Evolutionary conservation across 2,329 filamentous ascomycete species (phyloP).

Genomic region (Aspergillus tubingensis): DNA sequence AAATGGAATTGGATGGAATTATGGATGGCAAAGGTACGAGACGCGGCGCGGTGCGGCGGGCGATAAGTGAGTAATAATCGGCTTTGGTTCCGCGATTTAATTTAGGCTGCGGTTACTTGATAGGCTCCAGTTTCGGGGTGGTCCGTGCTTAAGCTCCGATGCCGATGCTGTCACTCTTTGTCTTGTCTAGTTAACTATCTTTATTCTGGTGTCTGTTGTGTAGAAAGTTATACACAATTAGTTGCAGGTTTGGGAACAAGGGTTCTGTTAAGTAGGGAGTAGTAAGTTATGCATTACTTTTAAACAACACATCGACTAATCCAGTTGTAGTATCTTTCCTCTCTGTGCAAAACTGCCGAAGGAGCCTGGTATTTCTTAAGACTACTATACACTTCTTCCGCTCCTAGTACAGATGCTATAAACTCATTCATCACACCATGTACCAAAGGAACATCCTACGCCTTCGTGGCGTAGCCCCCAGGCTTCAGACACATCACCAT

Average conservation of each 20-base stretch:
- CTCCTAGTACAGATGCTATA: neutral
- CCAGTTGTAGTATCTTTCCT: neutral
- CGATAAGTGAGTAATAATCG: neutral
- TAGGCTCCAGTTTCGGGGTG: conserved; percentile 12
- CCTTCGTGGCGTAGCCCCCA: neutral
- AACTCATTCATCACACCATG: neutral
- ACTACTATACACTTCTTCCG: neutral
- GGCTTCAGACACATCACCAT: neutral
- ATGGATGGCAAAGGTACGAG: neutral
- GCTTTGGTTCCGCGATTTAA: neutral
- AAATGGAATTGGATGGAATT: neutral
- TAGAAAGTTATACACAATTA: too few relatives aligned
- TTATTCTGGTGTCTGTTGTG: too few relatives aligned
- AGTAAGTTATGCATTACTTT: neutral
- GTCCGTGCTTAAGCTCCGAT: conserved; percentile 33
- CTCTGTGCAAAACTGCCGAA: neutral
- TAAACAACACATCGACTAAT: neutral
- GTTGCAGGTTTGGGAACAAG: too few relatives aligned
- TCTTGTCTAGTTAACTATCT: neutral
- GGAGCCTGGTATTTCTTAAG: neutral
- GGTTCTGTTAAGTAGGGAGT: neutral
- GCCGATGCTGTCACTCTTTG: neutral
- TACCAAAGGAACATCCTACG: neutral
- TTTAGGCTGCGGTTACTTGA: too few relatives aligned
- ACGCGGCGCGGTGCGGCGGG: neutral